Percentiles rank a stretch among this genome's conserved stretches.
Evolutionary conservation across 768 basidiomycete species (phyloP).

Genomic region (Tremella yokohamensis): DNA sequence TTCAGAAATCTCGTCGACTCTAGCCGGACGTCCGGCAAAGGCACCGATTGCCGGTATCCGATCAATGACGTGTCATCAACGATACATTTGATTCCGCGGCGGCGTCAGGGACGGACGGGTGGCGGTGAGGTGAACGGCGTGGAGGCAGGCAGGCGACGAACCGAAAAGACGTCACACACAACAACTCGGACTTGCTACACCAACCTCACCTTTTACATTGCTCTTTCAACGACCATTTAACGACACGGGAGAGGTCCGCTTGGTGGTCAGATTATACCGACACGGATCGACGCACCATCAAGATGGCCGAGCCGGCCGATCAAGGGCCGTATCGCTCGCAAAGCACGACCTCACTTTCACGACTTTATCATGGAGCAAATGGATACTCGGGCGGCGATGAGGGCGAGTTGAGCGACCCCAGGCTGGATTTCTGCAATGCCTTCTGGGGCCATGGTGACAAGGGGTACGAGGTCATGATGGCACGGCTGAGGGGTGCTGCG

Average conservation of each 20-base stretch:
- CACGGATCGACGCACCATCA: background rate
- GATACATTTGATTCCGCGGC: too few species aligned
- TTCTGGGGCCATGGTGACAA: conserved; percentile 89
- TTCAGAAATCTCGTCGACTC: too few species aligned
- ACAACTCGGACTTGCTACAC: background rate
- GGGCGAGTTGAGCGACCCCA: conserved; percentile 63
- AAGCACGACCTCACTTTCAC: conserved; percentile 45
- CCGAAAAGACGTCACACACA: background rate
- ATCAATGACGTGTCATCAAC: too few species aligned
- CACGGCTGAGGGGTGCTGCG: conserved; percentile 74
- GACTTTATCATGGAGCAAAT: conserved; percentile 39
- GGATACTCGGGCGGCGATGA: conserved; percentile 64
- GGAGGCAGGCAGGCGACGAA: background rate
- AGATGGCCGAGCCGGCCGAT: conserved; percentile 28
- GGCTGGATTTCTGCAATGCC: conserved; percentile 86
- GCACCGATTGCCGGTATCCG: too few species aligned
- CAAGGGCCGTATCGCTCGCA: conserved; percentile 36
- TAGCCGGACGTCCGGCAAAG: too few species aligned
- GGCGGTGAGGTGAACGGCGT: background rate
- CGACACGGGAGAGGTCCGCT: background rate
- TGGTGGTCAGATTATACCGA: too few species aligned
- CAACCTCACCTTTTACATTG: background rate
- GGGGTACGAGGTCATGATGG: conserved; percentile 85
- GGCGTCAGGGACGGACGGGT: conserved; percentile 1
- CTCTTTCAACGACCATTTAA: too few species aligned